Base-by-base conservation (phyloP, 768 basidiomycete species). In the Sporobolomyces pararoseus region DNA sequence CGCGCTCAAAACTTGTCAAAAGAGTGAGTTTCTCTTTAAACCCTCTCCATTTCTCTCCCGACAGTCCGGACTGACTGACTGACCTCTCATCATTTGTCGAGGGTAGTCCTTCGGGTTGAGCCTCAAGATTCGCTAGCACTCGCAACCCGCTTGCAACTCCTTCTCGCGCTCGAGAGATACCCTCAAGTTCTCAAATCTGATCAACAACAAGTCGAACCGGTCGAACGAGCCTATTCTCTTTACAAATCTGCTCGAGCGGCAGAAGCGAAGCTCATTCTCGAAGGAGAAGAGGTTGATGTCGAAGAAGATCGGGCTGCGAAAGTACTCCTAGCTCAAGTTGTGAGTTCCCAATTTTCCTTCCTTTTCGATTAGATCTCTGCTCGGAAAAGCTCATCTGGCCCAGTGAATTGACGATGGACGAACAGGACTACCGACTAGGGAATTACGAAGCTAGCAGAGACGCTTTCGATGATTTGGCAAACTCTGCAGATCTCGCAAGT, bases 241-340 rank as follows among this genome's bases (percentile, higher is more conserved):
- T 82, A 82, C 71, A 75, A 81, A 52, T 73, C n/a, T n/a, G n/a
- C n/a, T n/a, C n/a, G n/a, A n/a, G n/a, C 81, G 9, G 80, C 80
- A 23, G 49, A 79, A 37, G 78, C 79, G 62, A 66, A 75, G 17
- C 79, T 80, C n/a, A 50, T 76, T n/a, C 49, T 81, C 34, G 74
- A 77, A 16, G 39, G 73, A 23, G 37, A 57, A 46, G 66, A 68
- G 52, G 34, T 57, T 17, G 69, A 34, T 21, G 64, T 69, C 51
- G 72, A 68, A 1, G 75, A 68, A 17, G 66, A 75, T 13, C 66
- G 78, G 25, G 79, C 77, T 21, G 65, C 76, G 19, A 69, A 77
- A 63, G 78, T 81, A 44, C 68, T 82, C 19, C 78, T 79, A 64
- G 82, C 80, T 17, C 82, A 82, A 70, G 78, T 82, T 32, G 82